phyloP scores from a whole-genome alignment of 129 eudicot species.

The Escallonia rubra region DNA sequence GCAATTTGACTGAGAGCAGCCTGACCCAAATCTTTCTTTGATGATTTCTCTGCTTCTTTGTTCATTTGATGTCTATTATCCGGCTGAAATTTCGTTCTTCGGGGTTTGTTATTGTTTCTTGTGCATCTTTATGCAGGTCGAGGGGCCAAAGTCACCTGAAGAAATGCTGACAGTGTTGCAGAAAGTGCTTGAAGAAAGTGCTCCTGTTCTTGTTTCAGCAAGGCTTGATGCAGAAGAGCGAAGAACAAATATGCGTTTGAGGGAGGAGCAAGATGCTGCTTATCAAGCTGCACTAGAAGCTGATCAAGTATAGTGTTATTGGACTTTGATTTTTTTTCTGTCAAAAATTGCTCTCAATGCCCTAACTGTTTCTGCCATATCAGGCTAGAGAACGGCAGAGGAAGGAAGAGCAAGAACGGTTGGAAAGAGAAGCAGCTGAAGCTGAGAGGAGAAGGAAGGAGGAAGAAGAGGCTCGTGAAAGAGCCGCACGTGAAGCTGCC shows the following conservation, averaged over 20 bases:
- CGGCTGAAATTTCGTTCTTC: background rate
- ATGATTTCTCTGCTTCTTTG: too few relatives aligned
- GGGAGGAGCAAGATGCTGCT: conserved; percentile 99
- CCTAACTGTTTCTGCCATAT: conserved; percentile 4
- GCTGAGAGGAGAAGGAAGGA: conserved; percentile 78
- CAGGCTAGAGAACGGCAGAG: conserved; percentile 93
- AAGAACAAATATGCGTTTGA: conserved; percentile 68
- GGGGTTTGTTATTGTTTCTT: background rate
- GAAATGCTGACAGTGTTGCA: conserved; percentile 69
- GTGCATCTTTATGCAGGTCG: conserved; percentile 49
- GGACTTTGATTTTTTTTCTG: background rate
- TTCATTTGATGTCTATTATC: too few relatives aligned
- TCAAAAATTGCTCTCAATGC: background rate
- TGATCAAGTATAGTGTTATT: conserved; percentile 61
- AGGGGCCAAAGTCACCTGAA: conserved; percentile 93
- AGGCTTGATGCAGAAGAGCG: conserved; percentile 96
- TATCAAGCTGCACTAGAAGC: conserved; percentile 98
- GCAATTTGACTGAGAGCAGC: too few relatives aligned
- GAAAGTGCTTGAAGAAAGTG: conserved; percentile 95
- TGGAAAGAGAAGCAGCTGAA: conserved; percentile 89
- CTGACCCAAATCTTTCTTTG: too few relatives aligned
- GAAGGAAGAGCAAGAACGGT: conserved; percentile 74
- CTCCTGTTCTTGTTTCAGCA: conserved; percentile 87
- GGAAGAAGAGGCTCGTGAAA: conserved; percentile 90
- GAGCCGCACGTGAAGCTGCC: conserved; percentile 88